Percentiles rank a stretch among this genome's conserved stretches.
These are phyloP conservation scores for Spinacia oleracea DNA, from an alignment of 179 eudicot genomes.

Conservation along the genomic window DNA sequence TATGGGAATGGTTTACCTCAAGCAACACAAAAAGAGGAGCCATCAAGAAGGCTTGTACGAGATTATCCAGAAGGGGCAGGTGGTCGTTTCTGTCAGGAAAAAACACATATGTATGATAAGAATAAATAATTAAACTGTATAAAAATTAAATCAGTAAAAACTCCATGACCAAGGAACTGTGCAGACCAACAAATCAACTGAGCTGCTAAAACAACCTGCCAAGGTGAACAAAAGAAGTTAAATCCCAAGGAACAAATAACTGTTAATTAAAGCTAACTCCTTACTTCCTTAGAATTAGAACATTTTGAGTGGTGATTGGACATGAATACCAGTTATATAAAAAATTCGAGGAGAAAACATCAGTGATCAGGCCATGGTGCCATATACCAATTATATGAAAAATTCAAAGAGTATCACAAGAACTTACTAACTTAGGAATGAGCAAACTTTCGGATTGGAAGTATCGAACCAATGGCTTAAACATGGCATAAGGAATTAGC, in stretches of 20 bases:
- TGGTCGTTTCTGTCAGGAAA: constrained; percentile 64
- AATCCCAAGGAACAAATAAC: constrained; percentile 1
- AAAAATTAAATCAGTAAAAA: constrained; percentile 57
- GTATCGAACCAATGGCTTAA: constrained; percentile 39
- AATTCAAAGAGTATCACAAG: constrained; percentile 25
- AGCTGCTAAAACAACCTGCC: constrained; percentile 75
- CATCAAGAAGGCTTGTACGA: constrained; percentile 81
- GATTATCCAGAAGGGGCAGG: constrained; percentile 59
- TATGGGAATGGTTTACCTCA: constrained; percentile 60
- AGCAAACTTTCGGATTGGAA: constrained; percentile 44
- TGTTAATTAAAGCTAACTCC: not conserved
- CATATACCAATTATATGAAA: no score
- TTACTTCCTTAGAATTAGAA: no score
- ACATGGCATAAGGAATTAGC: constrained; percentile 33
- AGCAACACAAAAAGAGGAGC: constrained; percentile 93
- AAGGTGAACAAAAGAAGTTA: not conserved
- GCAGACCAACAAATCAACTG: constrained; percentile 78
- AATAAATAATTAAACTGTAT: not conserved
- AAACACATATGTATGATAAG: not conserved
- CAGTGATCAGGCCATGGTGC: not conserved
- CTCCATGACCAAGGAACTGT: constrained; percentile 88
- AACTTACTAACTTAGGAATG: constrained; percentile 38
- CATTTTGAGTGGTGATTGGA: not conserved
- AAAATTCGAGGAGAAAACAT: not conserved
- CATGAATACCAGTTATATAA: not conserved